These are phyloP conservation scores for Xylona heveae DNA, from an alignment of 495 filamentous ascomycete species.

Conservation along the genomic window DNA sequence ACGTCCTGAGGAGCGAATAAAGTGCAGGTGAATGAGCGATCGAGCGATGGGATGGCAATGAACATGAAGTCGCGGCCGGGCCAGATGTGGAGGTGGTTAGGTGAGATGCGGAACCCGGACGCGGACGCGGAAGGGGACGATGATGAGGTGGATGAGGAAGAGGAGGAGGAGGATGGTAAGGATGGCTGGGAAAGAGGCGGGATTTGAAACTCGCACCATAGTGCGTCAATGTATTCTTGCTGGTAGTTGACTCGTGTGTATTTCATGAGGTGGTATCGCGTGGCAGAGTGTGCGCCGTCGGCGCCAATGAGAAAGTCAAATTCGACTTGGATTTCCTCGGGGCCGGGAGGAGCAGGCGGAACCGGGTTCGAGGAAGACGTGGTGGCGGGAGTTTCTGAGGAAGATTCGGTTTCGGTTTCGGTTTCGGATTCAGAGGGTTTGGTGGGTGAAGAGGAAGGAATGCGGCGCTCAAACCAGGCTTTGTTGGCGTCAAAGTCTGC, in stretches of 20 bases:
- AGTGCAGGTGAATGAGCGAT: conserved; percentile 88
- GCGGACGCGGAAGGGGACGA: too few species aligned
- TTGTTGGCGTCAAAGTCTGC: conserved; percentile 57
- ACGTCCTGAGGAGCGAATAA: too few species aligned
- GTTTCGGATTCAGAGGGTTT: conserved; percentile 2
- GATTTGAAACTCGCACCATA: conserved; percentile 96
- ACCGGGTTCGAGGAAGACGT: too few species aligned
- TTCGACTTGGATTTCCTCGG: conserved; percentile 54
- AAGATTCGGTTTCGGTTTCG: conserved; percentile 10
- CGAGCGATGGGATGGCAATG: conserved; percentile 77
- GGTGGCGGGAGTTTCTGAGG: conserved; percentile 10
- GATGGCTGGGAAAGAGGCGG: conserved; percentile 18
- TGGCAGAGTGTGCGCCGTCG: conserved; percentile 83
- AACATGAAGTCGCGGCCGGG: conserved; percentile 88
- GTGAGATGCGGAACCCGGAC: conserved; percentile 48
- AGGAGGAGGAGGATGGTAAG: too few species aligned
- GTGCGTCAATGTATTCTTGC: conserved; percentile 87
- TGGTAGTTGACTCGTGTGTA: conserved; percentile 70
- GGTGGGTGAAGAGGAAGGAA: too few species aligned
- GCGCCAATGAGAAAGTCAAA: conserved; percentile 93
- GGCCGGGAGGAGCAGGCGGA: too few species aligned
- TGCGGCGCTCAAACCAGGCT: conserved; percentile 66
- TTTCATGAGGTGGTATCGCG: conserved; percentile 88
- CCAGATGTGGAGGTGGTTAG: conserved; percentile 95
- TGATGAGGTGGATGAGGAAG: too few species aligned